Percentiles rank a stretch among this genome's conserved stretches.
Evolutionary conservation across 768 basidiomycete genomes (phyloP).

Genomic region (Lactifluus hygrophoroides): DNA sequence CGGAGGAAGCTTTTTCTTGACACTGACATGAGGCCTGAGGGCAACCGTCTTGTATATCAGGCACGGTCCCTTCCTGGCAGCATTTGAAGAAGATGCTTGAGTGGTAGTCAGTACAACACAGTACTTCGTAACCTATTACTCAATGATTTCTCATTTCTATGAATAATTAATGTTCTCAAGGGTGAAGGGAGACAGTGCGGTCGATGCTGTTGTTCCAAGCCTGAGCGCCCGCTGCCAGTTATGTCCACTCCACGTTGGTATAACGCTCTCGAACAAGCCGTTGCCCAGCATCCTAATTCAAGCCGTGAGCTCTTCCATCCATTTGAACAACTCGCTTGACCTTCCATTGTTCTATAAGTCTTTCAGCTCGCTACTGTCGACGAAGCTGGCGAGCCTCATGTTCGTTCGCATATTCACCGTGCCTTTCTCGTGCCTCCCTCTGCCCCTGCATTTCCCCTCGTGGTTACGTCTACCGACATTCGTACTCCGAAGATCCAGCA

Average conservation of each 20-base stretch:
- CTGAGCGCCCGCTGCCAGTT: not conserved
- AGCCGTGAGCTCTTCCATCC: constrained; percentile 16
- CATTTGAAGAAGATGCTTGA: too few species aligned
- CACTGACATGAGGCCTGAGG: too few species aligned
- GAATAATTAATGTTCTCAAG: too few species aligned
- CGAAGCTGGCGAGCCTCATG: constrained; percentile 39
- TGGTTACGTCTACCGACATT: constrained; percentile 63
- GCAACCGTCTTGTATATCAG: too few species aligned
- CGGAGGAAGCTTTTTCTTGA: too few species aligned
- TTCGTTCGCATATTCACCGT: constrained; percentile 60
- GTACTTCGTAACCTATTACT: too few species aligned
- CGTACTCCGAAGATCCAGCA: constrained; percentile 62
- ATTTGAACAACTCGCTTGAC: not conserved
- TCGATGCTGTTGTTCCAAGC: too few species aligned
- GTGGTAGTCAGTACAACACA: too few species aligned
- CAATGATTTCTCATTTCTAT: too few species aligned
- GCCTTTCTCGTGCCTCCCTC: constrained; percentile 40
- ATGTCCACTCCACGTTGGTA: constrained; percentile 25
- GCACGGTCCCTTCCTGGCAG: too few species aligned
- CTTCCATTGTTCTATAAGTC: constrained; percentile 32
- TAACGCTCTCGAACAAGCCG: constrained; percentile 22
- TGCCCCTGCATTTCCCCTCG: constrained; percentile 43
- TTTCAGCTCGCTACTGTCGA: constrained; percentile 55
- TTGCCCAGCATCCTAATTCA: constrained; percentile 23
- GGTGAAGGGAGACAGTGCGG: too few species aligned